Base-by-base conservation (phyloP, 2,329 filamentous ascomycete genomes). In the Hirsutella minnesotensis region DNA sequence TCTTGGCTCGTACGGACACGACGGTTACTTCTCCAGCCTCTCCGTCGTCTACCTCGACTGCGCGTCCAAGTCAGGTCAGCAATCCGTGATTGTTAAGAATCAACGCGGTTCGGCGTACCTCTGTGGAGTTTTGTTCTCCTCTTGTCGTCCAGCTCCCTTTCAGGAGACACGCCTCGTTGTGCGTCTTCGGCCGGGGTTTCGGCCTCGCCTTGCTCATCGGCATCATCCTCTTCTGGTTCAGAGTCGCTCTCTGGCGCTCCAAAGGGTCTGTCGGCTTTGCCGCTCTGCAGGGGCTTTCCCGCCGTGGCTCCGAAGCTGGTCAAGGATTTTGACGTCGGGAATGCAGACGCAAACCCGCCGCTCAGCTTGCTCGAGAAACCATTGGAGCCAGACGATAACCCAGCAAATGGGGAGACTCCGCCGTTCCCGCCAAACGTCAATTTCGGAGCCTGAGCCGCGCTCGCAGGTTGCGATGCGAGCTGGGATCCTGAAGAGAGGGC, bases 1-100 rank as follows among this genome's bases (percentile, higher is more conserved):
- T 76, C 62, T 94, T 94, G 18, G 86, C 83, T 49, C 89, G 81
- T 46, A 83, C 79, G 37, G 79, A 75, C 56, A 90, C 76, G 39
- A 86, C 66, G 2, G 84, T 90, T 18, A 72, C 71, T 60, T 96
- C 90, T 39, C 79, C 79, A 54, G 88, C 80, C 63, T 96, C 90
- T 44, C 90, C 90, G 41, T 92, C 90, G 58, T 94, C 83, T 35
- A 90, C 76, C 39, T 68, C 66, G 22, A 81, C 77, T 89, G 40
- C 43, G 40, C 38, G 16, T n/a, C 12, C 15, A 9, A 18, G 15
- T n/a, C 15, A 40, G 12, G 35, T 40, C 19, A 40, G 39, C 39
- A 31, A 19, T 9, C 15, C 16, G 15, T 35, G 15, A 16, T 18
- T n/a, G 33, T 16, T n/a, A 9, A 7, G 16, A 18, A 5, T 4